A percentile compares a stretch with the other conserved stretches of the same genome.
Evolutionary conservation across 1,139 yeast species (phyloP).

Genomic region (Taphrina deformans): DNA sequence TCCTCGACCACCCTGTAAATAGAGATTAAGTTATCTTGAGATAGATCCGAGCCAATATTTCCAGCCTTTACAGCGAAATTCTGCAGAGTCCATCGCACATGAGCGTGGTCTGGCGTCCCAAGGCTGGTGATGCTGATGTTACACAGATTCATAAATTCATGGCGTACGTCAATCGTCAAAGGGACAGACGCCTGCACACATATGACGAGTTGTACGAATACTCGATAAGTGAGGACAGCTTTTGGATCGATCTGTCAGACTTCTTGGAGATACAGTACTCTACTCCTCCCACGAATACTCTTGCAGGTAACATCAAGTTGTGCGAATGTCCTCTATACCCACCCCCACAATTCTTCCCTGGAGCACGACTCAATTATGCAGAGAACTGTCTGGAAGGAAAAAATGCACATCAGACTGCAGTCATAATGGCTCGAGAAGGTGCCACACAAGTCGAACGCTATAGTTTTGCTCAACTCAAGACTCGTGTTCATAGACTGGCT

Average conservation of each 20-base stretch:
- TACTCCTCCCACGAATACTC: conserved; percentile 11
- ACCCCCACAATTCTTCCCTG: conserved; percentile 39
- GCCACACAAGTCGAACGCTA: conserved; percentile 20
- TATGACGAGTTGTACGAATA: conserved; percentile 38
- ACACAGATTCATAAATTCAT: conserved; percentile 33
- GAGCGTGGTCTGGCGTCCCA: conserved; percentile 8
- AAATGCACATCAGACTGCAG: conserved; percentile 37
- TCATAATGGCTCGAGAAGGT: conserved; percentile 39
- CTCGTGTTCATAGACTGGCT: conserved; percentile 37
- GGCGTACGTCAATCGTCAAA: conserved; percentile 15
- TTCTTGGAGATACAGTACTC: conserved; percentile 37
- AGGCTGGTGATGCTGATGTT: background rate
- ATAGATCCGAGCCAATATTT: too few species aligned
- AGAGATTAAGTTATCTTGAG: too few species aligned
- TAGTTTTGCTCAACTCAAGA: conserved; percentile 38
- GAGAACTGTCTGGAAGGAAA: conserved; percentile 39
- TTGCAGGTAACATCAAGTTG: conserved; percentile 26
- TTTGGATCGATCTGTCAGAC: conserved; percentile 39
- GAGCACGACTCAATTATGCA: conserved; percentile 40
- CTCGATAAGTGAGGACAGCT: conserved; percentile 36
- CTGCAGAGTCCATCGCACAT: background rate
- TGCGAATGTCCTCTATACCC: conserved; percentile 38
- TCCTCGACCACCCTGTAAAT: too few species aligned
- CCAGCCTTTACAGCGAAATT: too few species aligned
- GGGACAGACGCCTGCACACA: conserved; percentile 21